Evolutionary conservation across 2,329 filamentous ascomycete genomes (phyloP).

Genomic region (Zopfia rhizophila): DNA sequence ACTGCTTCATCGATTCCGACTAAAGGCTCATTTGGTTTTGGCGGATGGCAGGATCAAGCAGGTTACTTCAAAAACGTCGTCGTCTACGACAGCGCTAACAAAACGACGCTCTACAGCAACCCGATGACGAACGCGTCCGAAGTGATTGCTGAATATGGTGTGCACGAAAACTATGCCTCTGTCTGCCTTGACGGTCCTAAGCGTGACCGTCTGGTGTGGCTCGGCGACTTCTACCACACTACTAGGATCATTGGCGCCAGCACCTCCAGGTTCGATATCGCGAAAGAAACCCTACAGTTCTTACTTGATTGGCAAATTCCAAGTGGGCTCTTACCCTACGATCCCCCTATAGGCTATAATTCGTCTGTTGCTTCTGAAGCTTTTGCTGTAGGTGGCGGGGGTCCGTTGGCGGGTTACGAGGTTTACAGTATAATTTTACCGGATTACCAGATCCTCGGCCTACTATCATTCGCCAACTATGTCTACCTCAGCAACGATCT

Average conservation of each 20-base stretch:
- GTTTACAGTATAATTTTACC: too few species aligned
- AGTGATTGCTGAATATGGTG: conserved; percentile 52
- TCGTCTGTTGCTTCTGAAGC: neutral
- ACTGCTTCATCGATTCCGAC: too few species aligned
- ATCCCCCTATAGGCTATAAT: conserved; percentile 1
- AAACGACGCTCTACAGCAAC: conserved; percentile 46
- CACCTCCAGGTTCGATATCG: conserved; percentile 50
- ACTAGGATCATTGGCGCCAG: conserved; percentile 48
- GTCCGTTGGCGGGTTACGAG: neutral
- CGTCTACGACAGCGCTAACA: conserved; percentile 39
- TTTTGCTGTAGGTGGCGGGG: too few species aligned
- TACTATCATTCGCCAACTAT: too few species aligned
- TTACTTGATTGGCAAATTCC: conserved; percentile 41
- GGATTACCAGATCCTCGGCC: conserved; percentile 1
- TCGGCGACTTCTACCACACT: conserved; percentile 57
- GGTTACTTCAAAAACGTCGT: conserved; percentile 51
- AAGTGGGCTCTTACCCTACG: too few species aligned
- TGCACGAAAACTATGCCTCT: conserved; percentile 44
- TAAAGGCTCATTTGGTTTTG: conserved; percentile 57
- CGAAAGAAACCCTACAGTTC: conserved; percentile 47
- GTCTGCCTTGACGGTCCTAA: conserved; percentile 57
- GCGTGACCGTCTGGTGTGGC: conserved; percentile 55
- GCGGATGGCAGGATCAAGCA: conserved; percentile 54
- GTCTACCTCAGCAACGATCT: too few species aligned
- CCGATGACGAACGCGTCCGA: conserved; percentile 33